Conservation (phyloP, 2,329 filamentous ascomycete genomes). For the Pseudogymnoascus sp. region DNA sequence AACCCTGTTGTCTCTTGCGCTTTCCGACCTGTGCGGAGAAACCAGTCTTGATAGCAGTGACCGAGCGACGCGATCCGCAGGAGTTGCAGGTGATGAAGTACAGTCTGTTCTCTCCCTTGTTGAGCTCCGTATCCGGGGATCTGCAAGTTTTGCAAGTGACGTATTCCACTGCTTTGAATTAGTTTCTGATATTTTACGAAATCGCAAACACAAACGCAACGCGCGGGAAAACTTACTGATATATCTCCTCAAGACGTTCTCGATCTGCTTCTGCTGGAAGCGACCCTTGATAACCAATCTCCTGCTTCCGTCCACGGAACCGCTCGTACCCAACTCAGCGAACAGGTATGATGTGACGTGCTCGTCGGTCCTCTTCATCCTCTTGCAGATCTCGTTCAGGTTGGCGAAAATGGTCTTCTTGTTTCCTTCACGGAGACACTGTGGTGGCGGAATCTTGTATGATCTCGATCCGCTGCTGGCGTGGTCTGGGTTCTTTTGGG, state of each 20-base stretch:
- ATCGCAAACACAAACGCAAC: background rate
- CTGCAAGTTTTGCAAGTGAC: constrained; percentile 99
- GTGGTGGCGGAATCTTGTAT: constrained; percentile 98
- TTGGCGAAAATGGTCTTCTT: constrained; percentile 99
- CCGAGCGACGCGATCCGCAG: constrained; percentile 73
- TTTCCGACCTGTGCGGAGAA: constrained; percentile 99
- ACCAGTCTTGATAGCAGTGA: constrained; percentile 99
- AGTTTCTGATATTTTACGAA: constrained; percentile 15
- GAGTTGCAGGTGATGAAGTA: constrained; percentile 98
- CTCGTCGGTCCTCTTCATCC: constrained; percentile 98
- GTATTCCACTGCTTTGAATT: constrained; percentile 61
- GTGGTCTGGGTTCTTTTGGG: constrained; percentile 95
- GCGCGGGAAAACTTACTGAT: constrained; percentile 59
- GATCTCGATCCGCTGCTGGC: constrained; percentile 81
- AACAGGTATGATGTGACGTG: constrained; percentile 97
- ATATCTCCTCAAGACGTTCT: constrained; percentile 92
- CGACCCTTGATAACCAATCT: constrained; percentile 97
- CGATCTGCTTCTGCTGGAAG: constrained; percentile 99
- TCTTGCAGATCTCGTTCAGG: constrained; percentile 96
- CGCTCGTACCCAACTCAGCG: constrained; percentile 94
- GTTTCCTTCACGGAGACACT: constrained; percentile 99
- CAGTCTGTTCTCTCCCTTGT: constrained; percentile 97
- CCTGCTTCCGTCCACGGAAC: constrained; percentile 87
- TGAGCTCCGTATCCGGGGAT: constrained; percentile 88
- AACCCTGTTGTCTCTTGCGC: constrained; percentile 89